phyloP scores from a whole-genome alignment of 2,329 filamentous ascomycete species.

The Corynespora cassiicola region DNA sequence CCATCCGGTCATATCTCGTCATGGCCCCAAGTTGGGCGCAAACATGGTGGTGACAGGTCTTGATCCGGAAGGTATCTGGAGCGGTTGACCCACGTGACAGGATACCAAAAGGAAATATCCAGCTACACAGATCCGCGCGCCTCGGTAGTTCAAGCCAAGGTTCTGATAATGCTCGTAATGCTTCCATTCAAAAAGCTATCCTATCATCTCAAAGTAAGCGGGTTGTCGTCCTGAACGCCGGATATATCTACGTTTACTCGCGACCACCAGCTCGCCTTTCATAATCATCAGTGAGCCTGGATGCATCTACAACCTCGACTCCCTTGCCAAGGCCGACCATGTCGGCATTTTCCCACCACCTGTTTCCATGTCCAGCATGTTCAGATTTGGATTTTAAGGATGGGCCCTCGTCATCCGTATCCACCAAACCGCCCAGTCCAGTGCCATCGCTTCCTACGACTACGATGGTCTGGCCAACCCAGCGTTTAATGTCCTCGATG shows the following conservation, averaged over 20 bases:
- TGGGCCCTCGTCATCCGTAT: slow-evolving; percentile 64
- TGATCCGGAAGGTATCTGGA: too few relatives aligned
- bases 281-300: slow-evolving; percentile 87
- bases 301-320: slow-evolving; percentile 85
- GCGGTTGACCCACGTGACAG: too few relatives aligned
- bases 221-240: slow-evolving; percentile 15
- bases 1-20: too few relatives aligned
- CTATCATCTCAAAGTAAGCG: too few relatives aligned
- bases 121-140: too few relatives aligned
- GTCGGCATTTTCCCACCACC: slow-evolving; percentile 82
- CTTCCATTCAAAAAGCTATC: too few relatives aligned
- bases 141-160: too few relatives aligned
- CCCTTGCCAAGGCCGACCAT: slow-evolving; percentile 86
- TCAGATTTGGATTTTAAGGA: slow-evolving; percentile 34
- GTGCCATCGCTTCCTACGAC: slow-evolving; percentile 60
- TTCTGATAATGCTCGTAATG: too few relatives aligned
- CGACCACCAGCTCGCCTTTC: slow-evolving; percentile 74
- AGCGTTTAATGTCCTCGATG: slow-evolving; percentile 69
- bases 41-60: too few relatives aligned
- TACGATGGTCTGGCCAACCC: slow-evolving; percentile 68
- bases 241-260: slow-evolving; percentile 36
- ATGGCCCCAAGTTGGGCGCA: too few relatives aligned
- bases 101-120: too few relatives aligned
- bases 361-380: slow-evolving; percentile 48
- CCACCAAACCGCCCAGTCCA: slow-evolving; percentile 59